A percentile compares a stretch with the other conserved stretches of the same genome.
phyloP scores from a whole-genome alignment of 768 basidiomycete genomes.

The Kwoniella sp. region DNA sequence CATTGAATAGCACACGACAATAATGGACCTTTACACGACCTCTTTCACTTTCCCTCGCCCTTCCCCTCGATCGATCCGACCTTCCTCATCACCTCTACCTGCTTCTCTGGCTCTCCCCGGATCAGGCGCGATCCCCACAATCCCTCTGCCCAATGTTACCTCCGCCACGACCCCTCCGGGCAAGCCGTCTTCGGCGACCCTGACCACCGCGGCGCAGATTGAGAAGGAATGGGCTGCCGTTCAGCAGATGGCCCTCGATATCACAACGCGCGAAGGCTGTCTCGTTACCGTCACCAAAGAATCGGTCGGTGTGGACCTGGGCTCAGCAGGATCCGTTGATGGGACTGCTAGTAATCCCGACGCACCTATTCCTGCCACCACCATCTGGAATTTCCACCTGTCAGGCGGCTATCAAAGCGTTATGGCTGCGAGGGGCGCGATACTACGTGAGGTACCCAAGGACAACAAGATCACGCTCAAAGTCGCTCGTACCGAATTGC shows the following conservation, averaged over 20 bases:
- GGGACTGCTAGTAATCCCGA: slow-evolving; percentile 19
- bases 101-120: slow-evolving; percentile 24
- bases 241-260: slow-evolving; percentile 74
- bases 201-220: slow-evolving; percentile 37
- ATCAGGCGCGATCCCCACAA: slow-evolving; percentile 18
- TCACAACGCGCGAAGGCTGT: slow-evolving; percentile 78
- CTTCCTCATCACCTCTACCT: slow-evolving; percentile 36
- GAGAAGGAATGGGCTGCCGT: slow-evolving; percentile 72
- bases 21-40: slow-evolving; percentile 92
- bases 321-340: slow-evolving; percentile 12
- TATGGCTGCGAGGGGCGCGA: slow-evolving; percentile 82
- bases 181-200: slow-evolving; percentile 19
- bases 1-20: slow-evolving; percentile 3
- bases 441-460: slow-evolving; percentile 70
- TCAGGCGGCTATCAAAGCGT: slow-evolving; percentile 91
- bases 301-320: slow-evolving; percentile 19
- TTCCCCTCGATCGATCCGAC: slow-evolving; percentile 62
- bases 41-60: slow-evolving; percentile 86
- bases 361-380: slow-evolving; percentile 21
- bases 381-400: slow-evolving; percentile 77
- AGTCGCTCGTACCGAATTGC: slow-evolving; percentile 87
- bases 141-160: slow-evolving; percentile 34
- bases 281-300: slow-evolving; percentile 75
- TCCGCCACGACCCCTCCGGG: slow-evolving; percentile 22
- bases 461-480: slow-evolving; percentile 85